Conservation (phyloP, 1,284 basidiomycete species). For the Amylostereum chailletii region DNA sequence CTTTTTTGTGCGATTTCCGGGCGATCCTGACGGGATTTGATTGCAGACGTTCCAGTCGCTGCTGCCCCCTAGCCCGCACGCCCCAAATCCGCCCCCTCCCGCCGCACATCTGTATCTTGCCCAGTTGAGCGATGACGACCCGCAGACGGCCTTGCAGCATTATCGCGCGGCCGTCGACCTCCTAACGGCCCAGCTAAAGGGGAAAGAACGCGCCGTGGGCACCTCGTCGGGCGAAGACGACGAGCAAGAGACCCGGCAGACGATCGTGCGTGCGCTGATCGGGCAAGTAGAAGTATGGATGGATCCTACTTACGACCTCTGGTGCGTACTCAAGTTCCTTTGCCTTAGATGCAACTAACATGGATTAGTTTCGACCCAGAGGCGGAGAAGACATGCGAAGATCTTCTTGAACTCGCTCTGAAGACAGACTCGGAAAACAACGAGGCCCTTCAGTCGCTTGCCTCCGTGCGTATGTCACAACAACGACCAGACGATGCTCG, state of each 20-base stretch:
- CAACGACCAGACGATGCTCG: conserved; percentile 76
- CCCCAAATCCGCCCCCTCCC: conserved; percentile 57
- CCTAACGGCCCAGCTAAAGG: conserved; percentile 62
- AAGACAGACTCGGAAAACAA: conserved; percentile 68
- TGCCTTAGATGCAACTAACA: not conserved
- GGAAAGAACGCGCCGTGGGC: conserved; percentile 49
- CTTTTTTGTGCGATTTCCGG: not conserved
- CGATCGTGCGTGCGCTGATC: conserved; percentile 77
- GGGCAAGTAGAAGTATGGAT: conserved; percentile 97
- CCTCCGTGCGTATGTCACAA: conserved; percentile 87
- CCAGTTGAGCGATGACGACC: conserved; percentile 74
- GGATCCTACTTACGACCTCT: conserved; percentile 81
- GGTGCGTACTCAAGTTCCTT: conserved; percentile 41
- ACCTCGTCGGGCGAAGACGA: conserved; percentile 32
- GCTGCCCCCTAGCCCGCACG: conserved; percentile 49
- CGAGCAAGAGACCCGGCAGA: conserved; percentile 59
- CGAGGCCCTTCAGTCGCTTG: conserved; percentile 76
- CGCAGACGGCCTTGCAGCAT: conserved; percentile 68
- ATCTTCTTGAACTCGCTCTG: conserved; percentile 66
- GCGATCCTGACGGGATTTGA: not conserved
- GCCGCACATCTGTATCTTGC: conserved; percentile 89
- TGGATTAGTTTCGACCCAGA: conserved; percentile 64
- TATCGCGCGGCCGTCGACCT: conserved; percentile 79
- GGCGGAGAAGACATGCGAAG: conserved; percentile 77
- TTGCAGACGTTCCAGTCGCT: conserved; percentile 57